phyloP scores from a whole-genome alignment of 2,329 filamentous ascomycete species.

The Pyricularia grisea region DNA sequence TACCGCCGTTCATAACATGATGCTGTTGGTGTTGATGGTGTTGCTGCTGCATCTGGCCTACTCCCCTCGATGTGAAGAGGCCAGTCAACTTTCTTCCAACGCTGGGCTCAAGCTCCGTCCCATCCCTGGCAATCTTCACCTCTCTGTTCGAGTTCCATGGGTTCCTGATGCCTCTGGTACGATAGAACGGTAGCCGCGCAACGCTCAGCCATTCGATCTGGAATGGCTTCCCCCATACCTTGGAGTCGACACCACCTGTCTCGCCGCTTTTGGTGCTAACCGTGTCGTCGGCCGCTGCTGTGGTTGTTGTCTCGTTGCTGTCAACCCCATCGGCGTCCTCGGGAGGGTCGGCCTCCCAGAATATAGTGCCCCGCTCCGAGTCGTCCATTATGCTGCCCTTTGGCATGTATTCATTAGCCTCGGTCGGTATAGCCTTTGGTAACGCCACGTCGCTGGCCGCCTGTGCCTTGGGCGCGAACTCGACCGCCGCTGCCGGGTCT shows the following conservation, averaged over 20 bases:
- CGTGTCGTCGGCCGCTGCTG: slow-evolving; percentile 29
- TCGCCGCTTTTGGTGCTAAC: slow-evolving; percentile 27
- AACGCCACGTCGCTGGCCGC: slow-evolving; percentile 52
- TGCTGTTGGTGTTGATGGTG: neutral
- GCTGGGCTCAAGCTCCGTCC: slow-evolving; percentile 81
- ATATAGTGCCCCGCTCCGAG: slow-evolving; percentile 87
- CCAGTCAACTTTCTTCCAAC: slow-evolving; percentile 69
- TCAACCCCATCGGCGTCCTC: slow-evolving; percentile 18
- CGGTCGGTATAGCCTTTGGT: slow-evolving; percentile 70
- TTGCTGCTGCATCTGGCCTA: neutral
- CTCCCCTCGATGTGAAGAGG: slow-evolving; percentile 56
- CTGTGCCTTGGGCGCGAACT: slow-evolving; percentile 59
- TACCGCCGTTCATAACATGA: neutral
- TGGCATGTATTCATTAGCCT: slow-evolving; percentile 68
- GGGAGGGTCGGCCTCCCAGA: slow-evolving; percentile 71
- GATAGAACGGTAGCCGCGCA: slow-evolving; percentile 74
- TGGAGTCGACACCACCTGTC: slow-evolving; percentile 30
- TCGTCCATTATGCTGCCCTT: slow-evolving; percentile 87
- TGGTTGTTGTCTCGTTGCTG: neutral
- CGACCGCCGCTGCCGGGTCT: slow-evolving; percentile 59
- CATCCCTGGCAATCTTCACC: slow-evolving; percentile 91
- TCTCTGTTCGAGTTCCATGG: slow-evolving; percentile 93
- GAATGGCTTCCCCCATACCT: slow-evolving; percentile 87
- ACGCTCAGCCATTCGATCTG: slow-evolving; percentile 85
- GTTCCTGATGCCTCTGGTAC: slow-evolving; percentile 78